A percentile compares a stretch with the other conserved stretches of the same genome.
phyloP scores from a whole-genome alignment of 768 basidiomycete genomes.

The Naganishia vaughanmartiniae region DNA sequence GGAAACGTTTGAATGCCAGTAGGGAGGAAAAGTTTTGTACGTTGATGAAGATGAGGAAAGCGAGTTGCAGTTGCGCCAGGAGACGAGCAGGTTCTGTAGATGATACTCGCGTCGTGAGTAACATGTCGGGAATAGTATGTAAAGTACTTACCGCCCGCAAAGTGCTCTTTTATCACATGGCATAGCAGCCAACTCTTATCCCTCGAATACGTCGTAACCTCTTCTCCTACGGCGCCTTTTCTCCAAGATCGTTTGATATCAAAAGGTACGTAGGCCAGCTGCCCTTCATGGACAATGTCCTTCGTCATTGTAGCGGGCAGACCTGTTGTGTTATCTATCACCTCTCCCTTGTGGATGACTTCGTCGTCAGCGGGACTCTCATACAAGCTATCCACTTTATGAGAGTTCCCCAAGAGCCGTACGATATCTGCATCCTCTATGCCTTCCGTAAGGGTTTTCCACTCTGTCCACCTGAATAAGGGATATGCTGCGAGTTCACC shows the following conservation, averaged over 20 bases:
- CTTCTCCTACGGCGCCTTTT: slow-evolving; percentile 51
- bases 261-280: slow-evolving; percentile 45
- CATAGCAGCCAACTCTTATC: slow-evolving; percentile 54
- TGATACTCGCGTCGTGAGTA: not conserved
- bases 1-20: slow-evolving; percentile 50
- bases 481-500: slow-evolving; percentile 52
- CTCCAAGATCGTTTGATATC: slow-evolving; percentile 53
- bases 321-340: slow-evolving; percentile 17
- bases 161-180: slow-evolving; percentile 39
- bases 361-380: slow-evolving; percentile 30
- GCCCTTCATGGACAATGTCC: slow-evolving; percentile 14
- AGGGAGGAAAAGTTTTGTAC: slow-evolving; percentile 53
- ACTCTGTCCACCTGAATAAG: slow-evolving; percentile 39
- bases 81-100: slow-evolving; percentile 44
- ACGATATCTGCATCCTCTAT: slow-evolving; percentile 40
- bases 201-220: slow-evolving; percentile 49
- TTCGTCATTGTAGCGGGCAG: slow-evolving; percentile 21
- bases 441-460: slow-evolving; percentile 42
- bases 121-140: not conserved
- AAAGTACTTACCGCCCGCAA: slow-evolving; percentile 44
- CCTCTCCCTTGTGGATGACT: slow-evolving; percentile 33
- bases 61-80: slow-evolving; percentile 51
- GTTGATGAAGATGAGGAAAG: slow-evolving; percentile 53
- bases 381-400: slow-evolving; percentile 46
- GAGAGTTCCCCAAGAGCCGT: slow-evolving; percentile 44